These are phyloP conservation scores for Medicago truncatula DNA, from an alignment of 306 rosid genomes.

Conservation along the genomic window MtrunA17r5.0-ANR NC_053043.1:23366501-23367000, in stretches of 20 bases:
- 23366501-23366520: conserved; percentile 60
- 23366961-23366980: conserved; percentile 54
- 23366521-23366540: neutral
- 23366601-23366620: conserved; percentile 97
- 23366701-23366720: conserved; percentile 81
- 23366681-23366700: conserved; percentile 57
- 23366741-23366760: conserved; percentile 72
- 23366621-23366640: conserved; percentile 89
- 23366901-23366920: conserved; percentile 77
- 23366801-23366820: neutral
- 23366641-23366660: conserved; percentile 82
- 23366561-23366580: conserved; percentile 17
- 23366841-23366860: neutral
- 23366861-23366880: conserved; percentile 34
- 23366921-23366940: conserved; percentile 88
- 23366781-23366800: conserved; percentile 67
- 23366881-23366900: conserved; percentile 68
- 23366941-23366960: conserved; percentile 78
- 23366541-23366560: conserved; percentile 16
- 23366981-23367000: conserved; percentile 45
- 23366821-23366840: neutral
- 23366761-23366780: conserved; percentile 71
- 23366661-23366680: conserved; percentile 78
- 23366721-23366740: conserved; percentile 81
- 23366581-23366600: conserved; percentile 89